phyloP scores from a whole-genome alignment of 2,329 filamentous ascomycete species.

The Penicillium digitatum region DNA sequence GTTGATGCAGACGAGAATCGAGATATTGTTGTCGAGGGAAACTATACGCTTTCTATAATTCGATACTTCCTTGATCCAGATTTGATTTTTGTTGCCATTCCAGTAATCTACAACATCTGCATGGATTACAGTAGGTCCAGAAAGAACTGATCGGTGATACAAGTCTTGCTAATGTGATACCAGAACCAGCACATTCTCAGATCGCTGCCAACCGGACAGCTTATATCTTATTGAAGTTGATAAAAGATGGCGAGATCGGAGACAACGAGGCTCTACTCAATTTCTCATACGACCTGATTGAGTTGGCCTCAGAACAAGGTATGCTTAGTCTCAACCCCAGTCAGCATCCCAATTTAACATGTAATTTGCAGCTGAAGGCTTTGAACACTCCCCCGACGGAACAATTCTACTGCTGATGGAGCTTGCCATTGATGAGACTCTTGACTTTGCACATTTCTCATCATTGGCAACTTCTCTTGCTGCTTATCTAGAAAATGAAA shows the following conservation, averaged over 20 bases:
- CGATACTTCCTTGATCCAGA: conserved; percentile 33
- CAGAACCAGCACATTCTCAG: conserved; percentile 41
- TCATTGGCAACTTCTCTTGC: conserved; percentile 33
- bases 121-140: conserved; percentile 40
- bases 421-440: conserved; percentile 27
- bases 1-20: conserved; percentile 40
- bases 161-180: conserved; percentile 17
- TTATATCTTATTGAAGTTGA: conserved; percentile 37
- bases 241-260: conserved; percentile 32
- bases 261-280: conserved; percentile 33
- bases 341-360: conserved; percentile 3
- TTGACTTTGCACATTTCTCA: conserved; percentile 30
- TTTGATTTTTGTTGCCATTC: conserved; percentile 40
- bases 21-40: conserved; percentile 37
- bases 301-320: conserved; percentile 41
- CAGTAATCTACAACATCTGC: conserved; percentile 47
- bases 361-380: conserved; percentile 29
- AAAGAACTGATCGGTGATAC: not conserved
- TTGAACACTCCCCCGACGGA: conserved; percentile 35
- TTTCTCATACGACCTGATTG: conserved; percentile 41
- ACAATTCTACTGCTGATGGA: conserved; percentile 35
- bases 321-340: conserved; percentile 4
- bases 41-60: conserved; percentile 40
- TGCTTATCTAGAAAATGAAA: conserved; percentile 36
- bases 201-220: conserved; percentile 35